Base-by-base conservation (phyloP, 2,329 filamentous ascomycete species). In the Botrytis squamosa region DNA sequence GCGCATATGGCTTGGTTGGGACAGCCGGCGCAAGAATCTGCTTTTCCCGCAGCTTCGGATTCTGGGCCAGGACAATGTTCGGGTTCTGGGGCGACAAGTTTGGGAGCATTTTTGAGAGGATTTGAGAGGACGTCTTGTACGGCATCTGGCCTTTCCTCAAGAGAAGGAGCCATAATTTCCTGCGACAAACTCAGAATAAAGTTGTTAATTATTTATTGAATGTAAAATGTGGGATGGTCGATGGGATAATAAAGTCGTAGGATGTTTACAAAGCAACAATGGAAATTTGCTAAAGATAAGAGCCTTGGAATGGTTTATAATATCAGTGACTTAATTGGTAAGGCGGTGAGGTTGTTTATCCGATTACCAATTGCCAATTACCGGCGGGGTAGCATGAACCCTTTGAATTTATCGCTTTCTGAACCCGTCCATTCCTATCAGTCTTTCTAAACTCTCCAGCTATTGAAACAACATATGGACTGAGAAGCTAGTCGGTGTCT, bases 1-100 rank as follows among this genome's bases (percentile, higher is more conserved):
- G 95, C 95, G 85, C 96, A 99, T 79, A 99, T 97, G 66, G 90
- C 86, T 85, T 99, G 95, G 85, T 99, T 99, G 1, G 96, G 96
- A 81, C 96, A 99, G 71, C 95, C 95, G 66, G 92, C 93, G 85
- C 96, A 99, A 62, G 94, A 94, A 83, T 97, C 95, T 70, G 89
- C 89, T 74, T 86, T 86, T 75, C 90, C 90, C 73, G 90, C 90
- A 77, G 88, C 84, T 77, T 93, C 86, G 22, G 92, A 94, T 81
- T 95, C 93, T 6, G 93, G 96, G 0, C 96, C 96, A 4, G 95
- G 95, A 81, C 96, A 99, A 85, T 98, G 95, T 83, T 98, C 94
- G 85, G 95, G 95, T 81, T 98, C 95, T 59, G 96, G 95, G 33
- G 96, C 96, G 76, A 98, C 93, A 71, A 99, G 92, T 76, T 93